These are phyloP conservation scores for Alternaria gaisen DNA, from an alignment of 2,329 filamentous ascomycete species.

Conservation along the genomic window DNA sequence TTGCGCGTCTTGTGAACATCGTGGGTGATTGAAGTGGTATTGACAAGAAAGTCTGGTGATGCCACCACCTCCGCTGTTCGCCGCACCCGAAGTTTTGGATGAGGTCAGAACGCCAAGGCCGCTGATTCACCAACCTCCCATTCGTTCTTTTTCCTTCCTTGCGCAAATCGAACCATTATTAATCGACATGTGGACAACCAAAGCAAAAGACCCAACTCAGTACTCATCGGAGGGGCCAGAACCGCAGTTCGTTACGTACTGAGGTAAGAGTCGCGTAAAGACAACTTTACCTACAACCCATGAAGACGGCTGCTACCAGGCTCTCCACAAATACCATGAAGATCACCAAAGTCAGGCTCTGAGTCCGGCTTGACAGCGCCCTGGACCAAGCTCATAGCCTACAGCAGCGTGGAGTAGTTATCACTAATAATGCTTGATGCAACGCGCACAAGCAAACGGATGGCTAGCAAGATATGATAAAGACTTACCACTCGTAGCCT, in stretches of 20 bases:
- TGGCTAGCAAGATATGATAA: no score
- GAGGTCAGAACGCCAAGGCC: slow-evolving; percentile 42
- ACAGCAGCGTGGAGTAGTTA: no score
- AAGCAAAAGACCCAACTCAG: no score
- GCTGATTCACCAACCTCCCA: slow-evolving; percentile 20
- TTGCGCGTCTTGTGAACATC: slow-evolving; percentile 52
- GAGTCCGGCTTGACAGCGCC: not conserved
- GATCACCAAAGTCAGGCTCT: not conserved
- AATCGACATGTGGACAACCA: not conserved
- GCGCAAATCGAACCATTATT: not conserved
- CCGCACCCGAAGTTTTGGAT: slow-evolving; percentile 38
- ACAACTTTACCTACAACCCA: no score
- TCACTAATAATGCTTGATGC: no score
- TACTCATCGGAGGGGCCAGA: no score
- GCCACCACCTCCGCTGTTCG: slow-evolving; percentile 33
- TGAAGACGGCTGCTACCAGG: not conserved
- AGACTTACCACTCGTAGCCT: no score
- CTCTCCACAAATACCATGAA: not conserved
- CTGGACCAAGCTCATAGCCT: not conserved
- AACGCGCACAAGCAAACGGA: no score
- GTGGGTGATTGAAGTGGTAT: slow-evolving; percentile 23
- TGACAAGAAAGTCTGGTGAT: slow-evolving; percentile 24
- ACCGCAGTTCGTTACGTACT: no score
- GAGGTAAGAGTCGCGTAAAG: no score
- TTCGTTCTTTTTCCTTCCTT: not conserved